Conservation (phyloP, 306 rosid species). For the Neltuma alba region DNA sequence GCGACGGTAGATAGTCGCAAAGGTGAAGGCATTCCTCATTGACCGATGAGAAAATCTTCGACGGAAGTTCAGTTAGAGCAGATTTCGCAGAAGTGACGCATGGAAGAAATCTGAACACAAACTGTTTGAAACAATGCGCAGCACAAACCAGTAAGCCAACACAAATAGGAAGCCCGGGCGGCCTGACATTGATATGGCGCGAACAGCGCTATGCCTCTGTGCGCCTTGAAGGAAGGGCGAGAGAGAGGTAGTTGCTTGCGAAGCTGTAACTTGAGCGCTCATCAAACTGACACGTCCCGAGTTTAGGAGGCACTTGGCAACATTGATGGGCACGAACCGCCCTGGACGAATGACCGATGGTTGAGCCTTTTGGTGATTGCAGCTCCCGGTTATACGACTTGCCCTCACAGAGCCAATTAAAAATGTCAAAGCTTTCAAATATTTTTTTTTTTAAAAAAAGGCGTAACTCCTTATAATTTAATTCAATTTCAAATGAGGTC, state of each 20-base stretch:
- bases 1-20: slow-evolving; percentile 59
- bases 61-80: slow-evolving; percentile 12
- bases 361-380: no score
- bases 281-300: slow-evolving; percentile 57
- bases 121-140: slow-evolving; percentile 49
- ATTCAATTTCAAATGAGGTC: no score
- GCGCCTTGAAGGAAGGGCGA: neutral
- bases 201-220: neutral
- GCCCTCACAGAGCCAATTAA: no score
- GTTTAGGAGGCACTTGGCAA: slow-evolving; percentile 32
- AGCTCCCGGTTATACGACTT: no score
- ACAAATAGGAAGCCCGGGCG: neutral
- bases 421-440: no score
- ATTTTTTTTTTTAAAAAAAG: no score
- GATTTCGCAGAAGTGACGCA: slow-evolving; percentile 35
- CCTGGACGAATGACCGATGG: neutral
- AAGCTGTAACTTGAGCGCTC: slow-evolving; percentile 17
- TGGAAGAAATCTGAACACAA: slow-evolving; percentile 33
- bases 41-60: slow-evolving; percentile 31
- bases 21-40: slow-evolving; percentile 85
- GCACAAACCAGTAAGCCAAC: slow-evolving; percentile 19
- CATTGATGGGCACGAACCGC: slow-evolving; percentile 19
- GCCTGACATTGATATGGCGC: slow-evolving; percentile 9
- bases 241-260: neutral
- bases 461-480: no score